These are phyloP conservation scores for Vitis riparia DNA, from an alignment of 164 flowering plant species.

Conservation along the genomic window DNA sequence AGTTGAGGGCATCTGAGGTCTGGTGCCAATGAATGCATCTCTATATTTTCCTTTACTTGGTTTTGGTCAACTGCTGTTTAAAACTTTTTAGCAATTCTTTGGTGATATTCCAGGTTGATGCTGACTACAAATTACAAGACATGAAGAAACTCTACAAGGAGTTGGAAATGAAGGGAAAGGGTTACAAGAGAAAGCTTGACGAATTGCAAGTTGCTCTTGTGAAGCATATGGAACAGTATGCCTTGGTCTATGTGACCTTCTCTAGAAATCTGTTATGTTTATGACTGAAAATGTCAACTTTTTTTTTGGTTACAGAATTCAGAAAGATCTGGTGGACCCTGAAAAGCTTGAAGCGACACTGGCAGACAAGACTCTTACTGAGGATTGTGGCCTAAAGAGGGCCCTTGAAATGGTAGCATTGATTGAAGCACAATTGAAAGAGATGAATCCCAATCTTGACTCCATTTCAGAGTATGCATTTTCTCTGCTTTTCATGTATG, in stretches of 20 bases:
- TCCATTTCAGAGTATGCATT: slow-evolving; percentile 82
- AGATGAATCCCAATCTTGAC: slow-evolving; percentile 97
- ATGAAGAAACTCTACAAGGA: slow-evolving; percentile 74
- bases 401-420: slow-evolving; percentile 82
- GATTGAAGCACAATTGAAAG: slow-evolving; percentile 90
- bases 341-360: slow-evolving; percentile 77
- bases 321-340: slow-evolving; percentile 82
- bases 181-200: slow-evolving; percentile 67
- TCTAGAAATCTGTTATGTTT: neutral
- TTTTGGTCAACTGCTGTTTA: neutral
- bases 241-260: neutral
- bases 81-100: neutral
- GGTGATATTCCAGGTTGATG: slow-evolving; percentile 70
- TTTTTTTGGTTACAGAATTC: slow-evolving; percentile 54
- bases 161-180: slow-evolving; percentile 75
- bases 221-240: slow-evolving; percentile 93
- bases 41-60: neutral
- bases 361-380: slow-evolving; percentile 44
- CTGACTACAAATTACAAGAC: slow-evolving; percentile 82
- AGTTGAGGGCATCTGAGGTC: slow-evolving; percentile 84
- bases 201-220: slow-evolving; percentile 59
- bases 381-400: slow-evolving; percentile 55
- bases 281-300: neutral
- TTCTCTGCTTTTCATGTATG: neutral
- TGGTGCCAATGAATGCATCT: neutral